A percentile compares a stretch with the other conserved stretches of the same genome.
These are phyloP conservation scores for Penicillium mononematosum DNA, from an alignment of 495 filamentous ascomycete genomes.

Conservation along the genomic window DNA sequence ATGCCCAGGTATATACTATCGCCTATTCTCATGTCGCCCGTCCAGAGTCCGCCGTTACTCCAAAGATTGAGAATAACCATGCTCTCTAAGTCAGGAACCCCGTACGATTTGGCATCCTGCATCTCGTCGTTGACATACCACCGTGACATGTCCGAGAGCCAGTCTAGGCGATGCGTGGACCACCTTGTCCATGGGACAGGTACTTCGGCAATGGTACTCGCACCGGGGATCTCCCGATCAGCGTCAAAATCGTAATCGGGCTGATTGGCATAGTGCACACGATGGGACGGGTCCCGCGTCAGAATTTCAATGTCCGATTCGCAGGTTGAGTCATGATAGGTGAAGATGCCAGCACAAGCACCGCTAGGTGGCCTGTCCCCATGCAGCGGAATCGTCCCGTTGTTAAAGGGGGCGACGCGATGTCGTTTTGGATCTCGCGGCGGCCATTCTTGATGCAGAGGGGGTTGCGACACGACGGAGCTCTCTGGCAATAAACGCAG, in stretches of 20 bases:
- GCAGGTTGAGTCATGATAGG: conserved; percentile 59
- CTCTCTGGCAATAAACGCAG: conserved; percentile 37
- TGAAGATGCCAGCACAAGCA: conserved; percentile 71
- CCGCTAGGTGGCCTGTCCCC: conserved; percentile 30
- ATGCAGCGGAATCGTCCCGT: conserved; percentile 1
- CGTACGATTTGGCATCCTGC: conserved; percentile 59
- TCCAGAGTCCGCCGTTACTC: conserved; percentile 73
- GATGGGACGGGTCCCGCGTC: conserved; percentile 54
- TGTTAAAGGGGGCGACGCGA: not conserved
- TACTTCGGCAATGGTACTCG: conserved; percentile 32
- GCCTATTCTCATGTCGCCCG: conserved; percentile 64
- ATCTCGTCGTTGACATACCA: conserved; percentile 66
- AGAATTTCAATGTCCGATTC: conserved; percentile 79
- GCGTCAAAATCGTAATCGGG: conserved; percentile 50
- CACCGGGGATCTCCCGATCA: conserved; percentile 36
- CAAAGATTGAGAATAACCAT: conserved; percentile 70
- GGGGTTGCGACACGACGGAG: conserved; percentile 16
- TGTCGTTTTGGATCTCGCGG: conserved; percentile 5
- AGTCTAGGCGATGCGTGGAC: conserved; percentile 73
- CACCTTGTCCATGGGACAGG: conserved; percentile 59
- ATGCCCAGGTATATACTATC: conserved; percentile 64
- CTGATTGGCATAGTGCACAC: conserved; percentile 73
- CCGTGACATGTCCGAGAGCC: conserved; percentile 56
- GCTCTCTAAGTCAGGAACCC: conserved; percentile 58
- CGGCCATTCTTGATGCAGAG: conserved; percentile 7